Percentiles rank a stretch among this genome's conserved stretches.
Evolutionary conservation across 805 yeast genomes (phyloP).

Genomic region (Lipomyces chichibuensis): DNA sequence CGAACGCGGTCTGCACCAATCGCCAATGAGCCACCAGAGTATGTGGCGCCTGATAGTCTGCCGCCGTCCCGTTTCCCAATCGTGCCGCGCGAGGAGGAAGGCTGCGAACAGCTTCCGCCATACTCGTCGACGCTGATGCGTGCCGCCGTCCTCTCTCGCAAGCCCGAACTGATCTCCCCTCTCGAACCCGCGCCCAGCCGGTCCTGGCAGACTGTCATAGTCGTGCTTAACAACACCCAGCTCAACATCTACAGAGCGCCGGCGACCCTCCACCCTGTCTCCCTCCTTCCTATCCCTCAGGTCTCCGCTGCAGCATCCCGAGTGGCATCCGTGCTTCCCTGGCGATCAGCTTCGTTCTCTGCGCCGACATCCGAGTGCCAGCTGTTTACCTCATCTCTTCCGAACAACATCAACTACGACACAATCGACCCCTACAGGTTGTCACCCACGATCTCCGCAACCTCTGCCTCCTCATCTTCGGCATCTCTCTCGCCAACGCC

Average conservation of each 20-base stretch:
- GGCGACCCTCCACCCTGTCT: constrained; percentile 2
- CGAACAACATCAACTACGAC: constrained; percentile 6
- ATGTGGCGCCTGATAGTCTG: constrained; percentile 13
- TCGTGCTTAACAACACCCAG: constrained; percentile 86
- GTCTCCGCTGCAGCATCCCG: constrained; percentile 5
- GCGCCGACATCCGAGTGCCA: constrained; percentile 3
- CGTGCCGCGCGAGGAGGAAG: constrained; percentile 39
- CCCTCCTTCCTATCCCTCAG: constrained; percentile 8
- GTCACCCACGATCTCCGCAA: constrained; percentile 2
- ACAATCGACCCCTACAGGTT: constrained; percentile 26
- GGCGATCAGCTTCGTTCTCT: constrained; percentile 18
- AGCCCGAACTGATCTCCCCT: constrained; percentile 77
- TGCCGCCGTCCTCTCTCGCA: constrained; percentile 61
- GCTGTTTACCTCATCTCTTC: constrained; percentile 1
- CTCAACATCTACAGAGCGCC: constrained; percentile 60
- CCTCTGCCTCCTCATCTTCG: constrained; percentile 24
- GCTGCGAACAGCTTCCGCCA: constrained; percentile 57
- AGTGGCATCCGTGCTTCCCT: constrained; percentile 11
- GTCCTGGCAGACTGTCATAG: constrained; percentile 68
- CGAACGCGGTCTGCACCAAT: constrained; percentile 26
- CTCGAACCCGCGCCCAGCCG: constrained; percentile 68
- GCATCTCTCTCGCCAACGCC: constrained; percentile 3
- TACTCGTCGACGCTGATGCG: constrained; percentile 69
- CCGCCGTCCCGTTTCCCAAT: constrained; percentile 29
- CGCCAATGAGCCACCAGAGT: constrained; percentile 21